Percentiles rank a stretch among this genome's conserved stretches.
Conservation (phyloP, 495 filamentous ascomycete species). For the Neohortaea acidophila region DNA sequence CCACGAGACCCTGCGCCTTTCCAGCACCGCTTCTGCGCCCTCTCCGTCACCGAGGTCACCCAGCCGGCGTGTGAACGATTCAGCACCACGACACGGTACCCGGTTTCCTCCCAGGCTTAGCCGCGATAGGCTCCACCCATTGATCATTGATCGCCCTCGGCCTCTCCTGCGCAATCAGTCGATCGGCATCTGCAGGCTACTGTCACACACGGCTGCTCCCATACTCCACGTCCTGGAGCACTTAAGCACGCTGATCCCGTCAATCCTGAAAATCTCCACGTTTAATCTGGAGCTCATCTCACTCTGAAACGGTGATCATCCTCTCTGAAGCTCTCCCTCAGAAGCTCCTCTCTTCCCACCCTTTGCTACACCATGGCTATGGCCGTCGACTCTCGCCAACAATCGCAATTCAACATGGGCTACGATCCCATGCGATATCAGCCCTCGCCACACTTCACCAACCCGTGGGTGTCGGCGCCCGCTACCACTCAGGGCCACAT, state of each 20-base stretch:
- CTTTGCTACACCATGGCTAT: slow-evolving; percentile 52
- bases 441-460: slow-evolving; percentile 72
- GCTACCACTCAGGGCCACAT: slow-evolving; percentile 40
- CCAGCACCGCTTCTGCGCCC: too few relatives aligned
- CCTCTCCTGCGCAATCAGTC: too few relatives aligned
- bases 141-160: too few relatives aligned
- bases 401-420: slow-evolving; percentile 34
- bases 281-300: slow-evolving; percentile 2
- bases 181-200: too few relatives aligned
- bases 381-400: slow-evolving; percentile 63
- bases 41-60: too few relatives aligned
- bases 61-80: too few relatives aligned
- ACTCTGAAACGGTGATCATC: not conserved
- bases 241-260: slow-evolving; percentile 19
- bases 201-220: slow-evolving; percentile 1
- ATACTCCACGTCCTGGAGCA: not conserved
- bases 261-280: slow-evolving; percentile 12
- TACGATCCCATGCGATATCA: slow-evolving; percentile 68
- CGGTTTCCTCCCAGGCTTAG: too few relatives aligned
- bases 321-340: not conserved
- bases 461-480: slow-evolving; percentile 61
- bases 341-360: not conserved
- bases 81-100: too few relatives aligned
- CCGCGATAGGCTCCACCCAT: too few relatives aligned
- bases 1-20: too few relatives aligned